Percentiles rank a stretch among this genome's conserved stretches.
These are phyloP conservation scores for Boletus sp. DNA, from an alignment of 768 basidiomycete genomes.

Conservation along the genomic window DNA sequence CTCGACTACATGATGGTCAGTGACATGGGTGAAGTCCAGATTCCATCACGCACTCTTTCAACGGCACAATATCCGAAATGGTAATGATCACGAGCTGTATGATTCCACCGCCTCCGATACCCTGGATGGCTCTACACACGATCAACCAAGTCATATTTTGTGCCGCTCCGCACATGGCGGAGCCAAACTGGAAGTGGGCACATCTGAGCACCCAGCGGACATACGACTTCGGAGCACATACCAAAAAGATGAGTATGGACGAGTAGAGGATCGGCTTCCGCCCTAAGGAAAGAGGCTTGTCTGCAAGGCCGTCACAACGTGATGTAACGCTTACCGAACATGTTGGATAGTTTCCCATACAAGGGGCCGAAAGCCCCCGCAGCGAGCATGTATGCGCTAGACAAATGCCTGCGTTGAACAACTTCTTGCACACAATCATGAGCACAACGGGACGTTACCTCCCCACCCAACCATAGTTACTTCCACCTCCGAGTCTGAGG, in stretches of 20 bases:
- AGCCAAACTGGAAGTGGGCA: conserved; percentile 52
- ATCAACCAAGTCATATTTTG: conserved; percentile 78
- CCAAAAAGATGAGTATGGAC: conserved; percentile 65
- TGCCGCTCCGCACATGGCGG: conserved; percentile 78
- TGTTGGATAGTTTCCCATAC: conserved; percentile 76
- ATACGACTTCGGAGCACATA: conserved; percentile 27
- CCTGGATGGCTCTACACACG: conserved; percentile 73
- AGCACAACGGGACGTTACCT: conserved; percentile 38
- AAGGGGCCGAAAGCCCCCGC: conserved; percentile 65
- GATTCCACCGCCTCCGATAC: conserved; percentile 80
- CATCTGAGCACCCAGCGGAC: neutral
- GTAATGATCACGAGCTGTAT: conserved; percentile 75
- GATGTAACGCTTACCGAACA: conserved; percentile 30
- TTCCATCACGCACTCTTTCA: conserved; percentile 56
- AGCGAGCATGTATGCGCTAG: conserved; percentile 71
- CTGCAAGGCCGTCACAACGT: neutral
- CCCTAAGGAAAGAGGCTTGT: too few relatives aligned
- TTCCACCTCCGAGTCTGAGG: conserved; percentile 57
- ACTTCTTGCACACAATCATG: neutral
- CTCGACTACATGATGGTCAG: conserved; percentile 50
- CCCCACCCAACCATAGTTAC: conserved; percentile 69
- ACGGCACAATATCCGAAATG: conserved; percentile 77
- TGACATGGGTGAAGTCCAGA: neutral
- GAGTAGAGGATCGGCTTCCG: conserved; percentile 70
- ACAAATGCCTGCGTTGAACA: neutral